Conservation (phyloP, 192 early-diverging fungal genomes). For the Rhizophagus clarus region DNA sequence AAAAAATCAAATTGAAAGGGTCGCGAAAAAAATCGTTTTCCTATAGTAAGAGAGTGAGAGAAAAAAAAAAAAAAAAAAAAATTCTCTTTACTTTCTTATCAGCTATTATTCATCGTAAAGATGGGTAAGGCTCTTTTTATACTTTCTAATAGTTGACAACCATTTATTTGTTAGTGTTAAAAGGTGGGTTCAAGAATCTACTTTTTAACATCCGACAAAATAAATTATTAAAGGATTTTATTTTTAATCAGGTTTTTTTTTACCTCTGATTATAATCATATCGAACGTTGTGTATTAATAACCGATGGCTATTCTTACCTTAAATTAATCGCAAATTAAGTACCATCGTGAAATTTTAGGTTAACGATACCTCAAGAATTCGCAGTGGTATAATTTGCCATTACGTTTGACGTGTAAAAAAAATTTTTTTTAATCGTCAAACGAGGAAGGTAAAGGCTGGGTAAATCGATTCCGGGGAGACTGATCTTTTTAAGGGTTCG, state of each 20-base stretch:
- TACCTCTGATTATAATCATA: not conserved
- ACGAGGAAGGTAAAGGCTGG: not conserved
- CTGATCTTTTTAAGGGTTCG: too few relatives aligned
- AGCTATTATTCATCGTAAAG: not conserved
- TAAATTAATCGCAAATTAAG: not conserved
- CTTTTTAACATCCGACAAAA: not conserved
- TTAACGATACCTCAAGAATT: not conserved
- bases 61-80: too few relatives aligned
- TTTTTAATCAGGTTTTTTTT: not conserved
- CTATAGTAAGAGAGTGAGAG: too few relatives aligned
- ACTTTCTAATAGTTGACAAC: not conserved
- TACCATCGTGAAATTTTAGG: not conserved
- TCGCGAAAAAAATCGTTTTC: too few relatives aligned
- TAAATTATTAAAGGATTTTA: too few relatives aligned
- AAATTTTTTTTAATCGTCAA: not conserved
- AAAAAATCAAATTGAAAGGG: too few relatives aligned
- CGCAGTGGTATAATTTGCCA: not conserved
- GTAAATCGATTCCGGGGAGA: not conserved
- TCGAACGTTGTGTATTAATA: not conserved
- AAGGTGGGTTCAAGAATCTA: not conserved
- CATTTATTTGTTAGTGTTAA: not conserved
- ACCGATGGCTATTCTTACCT: not conserved
- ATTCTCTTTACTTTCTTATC: not conserved
- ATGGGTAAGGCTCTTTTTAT: not conserved
- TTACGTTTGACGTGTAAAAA: not conserved